These are phyloP conservation scores for Zasmidium cellare DNA, from an alignment of 2,329 filamentous ascomycete genomes.

Conservation along the genomic window DNA sequence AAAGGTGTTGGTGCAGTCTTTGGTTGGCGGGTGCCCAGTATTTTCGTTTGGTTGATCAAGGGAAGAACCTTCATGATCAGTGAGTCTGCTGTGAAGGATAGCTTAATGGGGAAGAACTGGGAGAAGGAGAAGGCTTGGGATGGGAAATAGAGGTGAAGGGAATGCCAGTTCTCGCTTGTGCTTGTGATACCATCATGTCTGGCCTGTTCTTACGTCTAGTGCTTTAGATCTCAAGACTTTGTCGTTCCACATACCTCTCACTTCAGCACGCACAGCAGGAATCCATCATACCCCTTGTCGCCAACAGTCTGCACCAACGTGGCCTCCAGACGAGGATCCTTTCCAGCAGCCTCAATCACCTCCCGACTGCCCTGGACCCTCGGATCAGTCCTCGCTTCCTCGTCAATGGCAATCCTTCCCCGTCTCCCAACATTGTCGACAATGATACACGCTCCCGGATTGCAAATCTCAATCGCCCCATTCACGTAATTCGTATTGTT, in stretches of 20 bases:
- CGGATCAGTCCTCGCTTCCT: slow-evolving; percentile 25
- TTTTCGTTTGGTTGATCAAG: slow-evolving; percentile 40
- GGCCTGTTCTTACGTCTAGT: neutral
- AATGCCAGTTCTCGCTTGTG: neutral
- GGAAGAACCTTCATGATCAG: slow-evolving; percentile 36
- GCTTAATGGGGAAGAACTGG: slow-evolving; percentile 25
- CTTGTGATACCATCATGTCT: neutral
- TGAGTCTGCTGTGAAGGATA: slow-evolving; percentile 20
- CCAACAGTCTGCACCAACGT: slow-evolving; percentile 49
- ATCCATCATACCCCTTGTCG: slow-evolving; percentile 51
- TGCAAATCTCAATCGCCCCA: slow-evolving; percentile 16
- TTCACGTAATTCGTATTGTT: slow-evolving; percentile 25
- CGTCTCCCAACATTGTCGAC: slow-evolving; percentile 30
- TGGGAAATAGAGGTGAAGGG: neutral
- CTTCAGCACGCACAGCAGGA: slow-evolving; percentile 31
- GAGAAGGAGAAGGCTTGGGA: slow-evolving; percentile 20
- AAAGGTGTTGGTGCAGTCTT: slow-evolving; percentile 40
- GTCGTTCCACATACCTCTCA: neutral
- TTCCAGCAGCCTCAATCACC: slow-evolving; percentile 46
- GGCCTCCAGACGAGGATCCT: slow-evolving; percentile 43
- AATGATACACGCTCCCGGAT: slow-evolving; percentile 17
- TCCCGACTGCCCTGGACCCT: slow-evolving; percentile 32
- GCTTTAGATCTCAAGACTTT: no score
- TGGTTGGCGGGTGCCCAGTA: slow-evolving; percentile 40
- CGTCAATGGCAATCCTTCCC: slow-evolving; percentile 27